Evolutionary conservation across 2,329 filamentous ascomycete species (phyloP), one percentile per base, ranked within the genome.

Genomic region (Exophiala sp.): DNA sequence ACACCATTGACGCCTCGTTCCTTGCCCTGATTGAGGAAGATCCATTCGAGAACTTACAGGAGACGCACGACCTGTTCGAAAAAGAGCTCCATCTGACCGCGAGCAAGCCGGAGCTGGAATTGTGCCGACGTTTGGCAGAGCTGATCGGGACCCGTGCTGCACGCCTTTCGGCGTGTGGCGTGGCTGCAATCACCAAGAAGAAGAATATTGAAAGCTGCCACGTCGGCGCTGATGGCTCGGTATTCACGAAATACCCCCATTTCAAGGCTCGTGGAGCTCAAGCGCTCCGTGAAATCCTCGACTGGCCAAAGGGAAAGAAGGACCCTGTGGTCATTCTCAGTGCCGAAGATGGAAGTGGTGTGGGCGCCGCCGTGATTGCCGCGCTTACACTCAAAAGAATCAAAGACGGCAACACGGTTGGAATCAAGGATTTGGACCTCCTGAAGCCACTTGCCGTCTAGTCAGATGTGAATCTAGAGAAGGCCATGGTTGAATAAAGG

Each of bases 201-300:
- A 97, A 96, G 80, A 79, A 81, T 60, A 91, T 90, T 70, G 73
- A 85, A 64, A 78, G 80, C 30, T 95, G 88, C 74, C 93, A 97
- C 69, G 93, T 98, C 35, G 93, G 93, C 62, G 93, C 93, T 44
- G 93, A 98, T 66, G 93, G 93, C 30, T 95, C 88, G 14, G 91
- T 98, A 47, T 98, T 98, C 76, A 96, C 95, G 78, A 97, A 97
- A 70, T 98, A 98, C 73, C 93, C 93, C 10, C 86, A 95, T 72
- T 98, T 98, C 80, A 96, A 96, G 77, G 81, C 83, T 50, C 85
- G 93, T 47, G 90, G 91, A 48, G 91, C 93, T 11, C 78, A 84
- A 67, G 93, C 93, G 22, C 79, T 98, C 46, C 83, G 88, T 48
- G 93, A 98, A 75, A 96, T 98, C 59, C 81, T 98, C 30, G 91